Conservation (phyloP, 2,329 filamentous ascomycete species). For the Fusarium drepaniforme region DNA sequence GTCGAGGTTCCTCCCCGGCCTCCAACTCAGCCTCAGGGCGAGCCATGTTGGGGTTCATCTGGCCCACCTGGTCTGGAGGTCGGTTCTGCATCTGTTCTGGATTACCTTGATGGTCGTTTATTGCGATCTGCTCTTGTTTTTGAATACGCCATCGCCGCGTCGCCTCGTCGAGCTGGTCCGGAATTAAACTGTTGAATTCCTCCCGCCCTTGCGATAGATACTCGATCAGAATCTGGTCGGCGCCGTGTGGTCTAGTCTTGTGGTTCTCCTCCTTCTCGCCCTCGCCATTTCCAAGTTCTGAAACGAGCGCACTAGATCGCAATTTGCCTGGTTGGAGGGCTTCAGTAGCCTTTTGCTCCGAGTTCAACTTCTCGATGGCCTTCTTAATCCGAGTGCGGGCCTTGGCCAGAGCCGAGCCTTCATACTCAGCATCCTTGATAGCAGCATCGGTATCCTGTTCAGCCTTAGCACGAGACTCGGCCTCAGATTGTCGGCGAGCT, state of each 20-base stretch:
- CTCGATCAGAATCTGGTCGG: constrained; percentile 52
- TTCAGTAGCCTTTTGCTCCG: not conserved
- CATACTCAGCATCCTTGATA: not conserved
- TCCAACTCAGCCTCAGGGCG: too few relatives aligned
- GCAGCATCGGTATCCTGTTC: not conserved
- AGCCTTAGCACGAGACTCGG: not conserved
- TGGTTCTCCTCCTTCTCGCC: not conserved
- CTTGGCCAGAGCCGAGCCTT: not conserved
- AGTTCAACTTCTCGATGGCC: too few relatives aligned
- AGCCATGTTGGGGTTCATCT: constrained; percentile 48
- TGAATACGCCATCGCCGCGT: constrained; percentile 61
- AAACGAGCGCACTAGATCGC: not conserved
- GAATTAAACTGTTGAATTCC: constrained; percentile 47
- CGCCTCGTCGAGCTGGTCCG: constrained; percentile 64
- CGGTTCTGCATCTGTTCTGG: constrained; percentile 48
- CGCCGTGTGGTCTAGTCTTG: not conserved
- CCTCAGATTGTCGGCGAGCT: not conserved
- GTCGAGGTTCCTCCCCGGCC: too few relatives aligned
- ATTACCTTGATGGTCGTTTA: constrained; percentile 47
- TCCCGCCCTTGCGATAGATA: constrained; percentile 49
- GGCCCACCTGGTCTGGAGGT: constrained; percentile 45
- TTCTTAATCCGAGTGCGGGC: not conserved
- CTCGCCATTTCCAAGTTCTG: not conserved
- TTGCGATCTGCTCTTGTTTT: constrained; percentile 49
- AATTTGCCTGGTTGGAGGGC: not conserved